These are phyloP conservation scores for Penicillium malachiteum DNA, from an alignment of 495 filamentous ascomycete species.

Conservation along the genomic window DNA sequence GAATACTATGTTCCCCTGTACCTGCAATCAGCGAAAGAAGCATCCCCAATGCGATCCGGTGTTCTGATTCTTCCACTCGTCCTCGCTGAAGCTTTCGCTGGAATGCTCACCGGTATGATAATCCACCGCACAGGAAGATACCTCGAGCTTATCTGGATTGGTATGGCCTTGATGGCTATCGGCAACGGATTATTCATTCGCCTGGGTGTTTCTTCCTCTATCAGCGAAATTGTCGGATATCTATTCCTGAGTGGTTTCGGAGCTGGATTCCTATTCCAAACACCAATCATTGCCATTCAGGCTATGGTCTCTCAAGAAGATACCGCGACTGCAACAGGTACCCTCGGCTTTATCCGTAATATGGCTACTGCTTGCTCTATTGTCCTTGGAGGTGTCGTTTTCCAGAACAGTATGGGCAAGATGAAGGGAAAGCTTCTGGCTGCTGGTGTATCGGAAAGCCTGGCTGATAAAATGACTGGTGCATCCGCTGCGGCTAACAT, in stretches of 20 bases:
- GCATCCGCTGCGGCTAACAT: slow-evolving; percentile 54
- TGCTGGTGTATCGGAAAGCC: slow-evolving; percentile 42
- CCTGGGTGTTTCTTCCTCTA: slow-evolving; percentile 35
- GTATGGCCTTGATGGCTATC: slow-evolving; percentile 43
- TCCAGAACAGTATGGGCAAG: slow-evolving; percentile 60
- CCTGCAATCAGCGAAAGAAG: slow-evolving; percentile 53
- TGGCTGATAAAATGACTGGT: slow-evolving; percentile 45
- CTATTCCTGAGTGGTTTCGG: slow-evolving; percentile 64
- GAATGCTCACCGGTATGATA: slow-evolving; percentile 48
- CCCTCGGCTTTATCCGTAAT: slow-evolving; percentile 71
- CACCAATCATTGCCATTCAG: slow-evolving; percentile 78
- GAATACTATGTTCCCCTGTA: slow-evolving; percentile 62
- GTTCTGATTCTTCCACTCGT: slow-evolving; percentile 53
- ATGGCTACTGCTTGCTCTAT: slow-evolving; percentile 69
- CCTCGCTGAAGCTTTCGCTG: slow-evolving; percentile 48
- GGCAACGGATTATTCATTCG: slow-evolving; percentile 56
- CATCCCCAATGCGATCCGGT: slow-evolving; percentile 53
- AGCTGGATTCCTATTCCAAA: slow-evolving; percentile 47
- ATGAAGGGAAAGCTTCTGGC: slow-evolving; percentile 36
- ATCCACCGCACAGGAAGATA: slow-evolving; percentile 64
- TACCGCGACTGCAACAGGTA: slow-evolving; percentile 74
- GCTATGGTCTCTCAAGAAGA: slow-evolving; percentile 65
- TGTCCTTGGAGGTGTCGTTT: slow-evolving; percentile 79
- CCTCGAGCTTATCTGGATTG: slow-evolving; percentile 53
- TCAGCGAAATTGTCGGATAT: slow-evolving; percentile 47